phyloP scores from a whole-genome alignment of 2,329 filamentous ascomycete species.

The Aspergillus sp. region DNA sequence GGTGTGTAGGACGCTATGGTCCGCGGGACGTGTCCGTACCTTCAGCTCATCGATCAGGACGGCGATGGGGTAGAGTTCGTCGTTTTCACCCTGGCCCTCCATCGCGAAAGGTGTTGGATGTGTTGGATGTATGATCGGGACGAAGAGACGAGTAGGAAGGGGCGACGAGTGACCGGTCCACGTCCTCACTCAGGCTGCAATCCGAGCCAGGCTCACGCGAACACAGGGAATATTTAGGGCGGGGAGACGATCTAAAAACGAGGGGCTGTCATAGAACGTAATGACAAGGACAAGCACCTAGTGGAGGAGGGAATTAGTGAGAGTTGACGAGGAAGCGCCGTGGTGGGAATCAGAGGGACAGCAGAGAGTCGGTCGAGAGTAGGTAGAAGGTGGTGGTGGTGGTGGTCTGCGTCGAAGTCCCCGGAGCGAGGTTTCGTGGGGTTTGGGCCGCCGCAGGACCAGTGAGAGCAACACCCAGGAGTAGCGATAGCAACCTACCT shows the following conservation, averaged over 20 bases:
- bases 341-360: constrained; percentile 25
- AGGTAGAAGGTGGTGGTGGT: background rate
- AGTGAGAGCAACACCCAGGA: constrained; percentile 14
- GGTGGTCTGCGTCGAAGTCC: constrained; percentile 12
- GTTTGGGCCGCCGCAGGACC: constrained; percentile 36
- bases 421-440: constrained; percentile 38
- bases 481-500: constrained; percentile 23
- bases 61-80: constrained; percentile 99
- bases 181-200: constrained; percentile 29
- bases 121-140: constrained; percentile 16
- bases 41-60: constrained; percentile 99
- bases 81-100: constrained; percentile 87
- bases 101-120: constrained; percentile 57
- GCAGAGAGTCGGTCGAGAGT: constrained; percentile 11
- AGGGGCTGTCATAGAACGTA: constrained; percentile 17
- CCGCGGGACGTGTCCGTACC: constrained; percentile 54
- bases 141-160: constrained; percentile 21
- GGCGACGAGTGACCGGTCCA: constrained; percentile 27
- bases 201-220: constrained; percentile 27
- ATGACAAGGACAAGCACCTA: constrained; percentile 14
- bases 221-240: constrained; percentile 16
- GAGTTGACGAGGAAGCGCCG: constrained; percentile 13
- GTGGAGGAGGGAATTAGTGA: constrained; percentile 13
- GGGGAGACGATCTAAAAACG: constrained; percentile 13
- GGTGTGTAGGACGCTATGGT: constrained; percentile 11